These are phyloP conservation scores for Tuber melanosporum DNA, from an alignment of 495 filamentous ascomycete species.

Conservation along the genomic window DNA sequence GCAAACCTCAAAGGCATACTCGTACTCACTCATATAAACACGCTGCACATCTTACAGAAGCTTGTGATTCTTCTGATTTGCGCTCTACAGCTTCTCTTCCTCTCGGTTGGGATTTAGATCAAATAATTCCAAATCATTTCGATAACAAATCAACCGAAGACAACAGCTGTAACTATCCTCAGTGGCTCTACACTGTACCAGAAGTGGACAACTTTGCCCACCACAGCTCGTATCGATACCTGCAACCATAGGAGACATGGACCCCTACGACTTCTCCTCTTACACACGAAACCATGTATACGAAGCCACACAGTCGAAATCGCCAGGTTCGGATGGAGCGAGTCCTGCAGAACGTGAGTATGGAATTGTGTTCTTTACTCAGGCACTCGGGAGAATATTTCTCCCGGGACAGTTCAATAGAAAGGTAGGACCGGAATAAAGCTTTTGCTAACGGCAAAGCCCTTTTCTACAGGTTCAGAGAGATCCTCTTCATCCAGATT, in stretches of 20 bases:
- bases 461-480: constrained; percentile 14
- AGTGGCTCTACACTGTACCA: background rate
- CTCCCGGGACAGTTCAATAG: constrained; percentile 10
- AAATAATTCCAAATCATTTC: constrained; percentile 2
- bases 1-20: background rate
- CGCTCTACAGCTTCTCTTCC: background rate
- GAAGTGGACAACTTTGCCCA: background rate
- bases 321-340: constrained; percentile 19
- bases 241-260: background rate
- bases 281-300: background rate
- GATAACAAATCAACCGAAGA: background rate
- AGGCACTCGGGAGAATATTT: constrained; percentile 13
- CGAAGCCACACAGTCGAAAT: background rate
- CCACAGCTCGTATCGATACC: background rate
- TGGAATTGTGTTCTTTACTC: constrained; percentile 10
- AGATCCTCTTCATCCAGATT: constrained; percentile 29
- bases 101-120: background rate
- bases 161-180: background rate
- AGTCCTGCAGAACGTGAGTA: constrained; percentile 28
- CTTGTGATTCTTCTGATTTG: background rate
- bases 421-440: constrained; percentile 2
- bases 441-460: background rate
- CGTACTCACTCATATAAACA: background rate
- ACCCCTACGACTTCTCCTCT: background rate
- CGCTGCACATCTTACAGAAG: background rate